Conservation (phyloP, 306 rosid genomes). For the Rosa chinensis region DNA sequence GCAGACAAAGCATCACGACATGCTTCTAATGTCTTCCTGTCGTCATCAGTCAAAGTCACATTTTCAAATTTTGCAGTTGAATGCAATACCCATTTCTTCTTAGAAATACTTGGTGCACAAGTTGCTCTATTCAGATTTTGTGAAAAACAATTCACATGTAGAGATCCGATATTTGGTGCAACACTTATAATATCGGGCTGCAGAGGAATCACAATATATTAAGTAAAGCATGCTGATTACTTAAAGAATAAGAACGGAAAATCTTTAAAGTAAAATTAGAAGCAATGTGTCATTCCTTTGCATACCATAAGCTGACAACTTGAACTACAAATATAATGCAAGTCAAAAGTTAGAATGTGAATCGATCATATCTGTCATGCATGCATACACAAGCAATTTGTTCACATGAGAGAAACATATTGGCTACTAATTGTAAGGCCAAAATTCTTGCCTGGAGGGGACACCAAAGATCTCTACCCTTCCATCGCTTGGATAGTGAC, state of each 20-base stretch:
- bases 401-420: background rate
- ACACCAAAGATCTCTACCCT: background rate
- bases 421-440: background rate
- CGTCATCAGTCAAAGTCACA: constrained; percentile 48
- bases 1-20: constrained; percentile 54
- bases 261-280: background rate
- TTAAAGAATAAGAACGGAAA: background rate
- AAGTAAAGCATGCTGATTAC: background rate
- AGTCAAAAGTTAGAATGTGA: background rate
- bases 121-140: constrained; percentile 28
- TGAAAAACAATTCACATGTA: constrained; percentile 28
- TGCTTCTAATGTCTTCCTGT: constrained; percentile 64
- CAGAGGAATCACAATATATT: constrained; percentile 10
- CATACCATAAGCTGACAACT: background rate
- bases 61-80: constrained; percentile 57
- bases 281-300: background rate
- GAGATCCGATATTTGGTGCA: constrained; percentile 31
- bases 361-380: background rate
- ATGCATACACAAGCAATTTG: background rate
- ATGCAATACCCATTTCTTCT: constrained; percentile 51
- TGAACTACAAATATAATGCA: background rate
- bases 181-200: constrained; percentile 44
- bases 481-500: background rate
- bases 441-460: background rate
- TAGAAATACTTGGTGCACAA: constrained; percentile 32